A percentile compares a stretch with the other conserved stretches of the same genome.
Conservation (phyloP, 2,329 filamentous ascomycete genomes). For the Clonostachys sp. region DNA sequence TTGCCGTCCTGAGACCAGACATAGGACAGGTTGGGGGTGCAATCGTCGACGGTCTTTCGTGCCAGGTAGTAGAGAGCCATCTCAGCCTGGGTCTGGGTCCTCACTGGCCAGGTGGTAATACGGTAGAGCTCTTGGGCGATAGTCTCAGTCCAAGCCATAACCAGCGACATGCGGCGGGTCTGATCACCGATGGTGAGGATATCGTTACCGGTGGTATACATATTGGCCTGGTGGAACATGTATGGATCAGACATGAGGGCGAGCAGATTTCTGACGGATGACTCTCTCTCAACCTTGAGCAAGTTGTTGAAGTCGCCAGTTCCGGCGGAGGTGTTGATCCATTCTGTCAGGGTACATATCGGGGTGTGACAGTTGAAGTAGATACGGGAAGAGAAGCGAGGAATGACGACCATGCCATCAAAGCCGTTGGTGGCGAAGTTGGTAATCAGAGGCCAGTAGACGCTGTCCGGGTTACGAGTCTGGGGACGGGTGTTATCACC, state of each 20-base stretch:
- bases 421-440: conserved; percentile 47
- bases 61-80: conserved; percentile 43
- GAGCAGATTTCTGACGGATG: conserved; percentile 52
- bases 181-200: conserved; percentile 43
- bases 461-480: conserved; percentile 45
- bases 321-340: conserved; percentile 54
- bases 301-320: conserved; percentile 47
- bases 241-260: conserved; percentile 48
- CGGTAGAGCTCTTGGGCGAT: conserved; percentile 47
- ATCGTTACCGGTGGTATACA: conserved; percentile 42
- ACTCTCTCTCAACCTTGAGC: conserved; percentile 41
- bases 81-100: conserved; percentile 31
- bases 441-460: conserved; percentile 51
- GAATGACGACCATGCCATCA: conserved; percentile 50
- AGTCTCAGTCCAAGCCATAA: conserved; percentile 54
- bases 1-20: conserved; percentile 31
- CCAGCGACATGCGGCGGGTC: conserved; percentile 41
- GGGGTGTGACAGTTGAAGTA: conserved; percentile 61
- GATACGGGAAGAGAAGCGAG: conserved; percentile 56
- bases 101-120: conserved; percentile 23
- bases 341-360: conserved; percentile 51
- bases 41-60: conserved; percentile 46
- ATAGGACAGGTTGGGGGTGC: conserved; percentile 43
- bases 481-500: conserved; percentile 57
- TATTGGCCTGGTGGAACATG: conserved; percentile 63